phyloP scores from a whole-genome alignment of 208 protist genomes.

The Leishmania aethiopica region DNA sequence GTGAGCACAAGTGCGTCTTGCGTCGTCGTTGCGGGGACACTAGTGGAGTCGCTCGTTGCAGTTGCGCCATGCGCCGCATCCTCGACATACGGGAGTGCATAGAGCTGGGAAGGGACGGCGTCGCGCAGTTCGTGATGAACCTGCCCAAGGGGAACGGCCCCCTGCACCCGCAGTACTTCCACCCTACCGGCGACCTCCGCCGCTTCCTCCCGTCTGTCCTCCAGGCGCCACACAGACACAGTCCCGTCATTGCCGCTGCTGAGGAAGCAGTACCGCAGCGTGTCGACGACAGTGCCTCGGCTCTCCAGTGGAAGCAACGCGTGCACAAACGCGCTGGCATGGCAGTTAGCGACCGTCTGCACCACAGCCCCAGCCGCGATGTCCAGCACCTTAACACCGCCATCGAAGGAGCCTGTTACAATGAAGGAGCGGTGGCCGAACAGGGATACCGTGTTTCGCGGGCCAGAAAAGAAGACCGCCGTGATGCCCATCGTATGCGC shows the following conservation, averaged over 20 bases:
- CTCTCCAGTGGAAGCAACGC: constrained; percentile 39
- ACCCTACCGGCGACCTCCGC: not conserved
- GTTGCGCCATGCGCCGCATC: not conserved
- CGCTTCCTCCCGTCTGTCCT: constrained; percentile 7
- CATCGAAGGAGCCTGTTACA: constrained; percentile 75
- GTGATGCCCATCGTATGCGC: constrained; percentile 73
- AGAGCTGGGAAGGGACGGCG: constrained; percentile 37
- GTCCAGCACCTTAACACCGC: constrained; percentile 57
- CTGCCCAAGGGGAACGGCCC: constrained; percentile 11
- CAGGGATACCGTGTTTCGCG: constrained; percentile 30
- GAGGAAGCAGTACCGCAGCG: constrained; percentile 26
- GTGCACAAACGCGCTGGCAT: constrained; percentile 65
- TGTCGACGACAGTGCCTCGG: not conserved
- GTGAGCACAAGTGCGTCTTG: constrained; percentile 48
- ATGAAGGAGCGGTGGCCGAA: constrained; percentile 56
- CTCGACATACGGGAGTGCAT: constrained; percentile 7
- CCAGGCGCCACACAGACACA: constrained; percentile 57
- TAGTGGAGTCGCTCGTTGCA: not conserved
- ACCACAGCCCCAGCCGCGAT: constrained; percentile 47
- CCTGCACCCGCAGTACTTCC: constrained; percentile 24
- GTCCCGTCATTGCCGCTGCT: constrained; percentile 78
- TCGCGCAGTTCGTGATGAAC: constrained; percentile 30
- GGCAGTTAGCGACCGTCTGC: constrained; percentile 45
- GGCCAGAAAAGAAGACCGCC: constrained; percentile 59
- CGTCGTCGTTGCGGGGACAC: not conserved